These are phyloP conservation scores for Zymoseptoria crescenta DNA, from an alignment of 2,329 filamentous ascomycete species.

Conservation along the genomic window DNA sequence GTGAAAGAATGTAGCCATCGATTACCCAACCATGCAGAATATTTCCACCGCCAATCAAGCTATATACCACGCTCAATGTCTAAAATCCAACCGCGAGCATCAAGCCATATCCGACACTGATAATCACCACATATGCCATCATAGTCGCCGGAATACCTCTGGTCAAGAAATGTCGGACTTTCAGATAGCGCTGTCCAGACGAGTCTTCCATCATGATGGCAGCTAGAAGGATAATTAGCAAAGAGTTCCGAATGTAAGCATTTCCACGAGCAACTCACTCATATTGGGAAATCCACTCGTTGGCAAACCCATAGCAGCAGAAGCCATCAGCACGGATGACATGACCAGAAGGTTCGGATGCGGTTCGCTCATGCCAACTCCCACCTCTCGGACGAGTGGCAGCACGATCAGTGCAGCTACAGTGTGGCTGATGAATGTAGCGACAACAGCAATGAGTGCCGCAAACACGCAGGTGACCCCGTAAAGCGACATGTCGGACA, in stretches of 20 bases:
- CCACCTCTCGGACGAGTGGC: conserved; percentile 81
- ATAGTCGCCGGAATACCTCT: conserved; percentile 84
- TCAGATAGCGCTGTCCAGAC: conserved; percentile 82
- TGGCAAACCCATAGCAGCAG: conserved; percentile 91
- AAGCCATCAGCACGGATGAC: conserved; percentile 92
- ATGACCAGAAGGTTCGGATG: conserved; percentile 94
- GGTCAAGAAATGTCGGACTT: conserved; percentile 90
- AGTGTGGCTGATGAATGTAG: conserved; percentile 96
- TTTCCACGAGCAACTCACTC: conserved; percentile 61
- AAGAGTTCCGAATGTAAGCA: not conserved
- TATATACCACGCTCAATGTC: conserved; percentile 1
- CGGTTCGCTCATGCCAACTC: conserved; percentile 74
- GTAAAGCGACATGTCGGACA: conserved; percentile 76
- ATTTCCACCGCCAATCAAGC: not conserved
- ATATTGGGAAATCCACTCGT: conserved; percentile 98
- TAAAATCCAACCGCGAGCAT: conserved; percentile 70
- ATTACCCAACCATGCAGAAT: not conserved
- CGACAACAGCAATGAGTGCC: conserved; percentile 76
- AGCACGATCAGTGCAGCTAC: conserved; percentile 93
- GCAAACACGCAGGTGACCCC: conserved; percentile 80
- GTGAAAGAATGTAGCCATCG: not conserved
- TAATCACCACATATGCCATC: conserved; percentile 69
- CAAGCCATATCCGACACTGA: conserved; percentile 82
- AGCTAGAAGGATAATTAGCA: conserved; percentile 45
- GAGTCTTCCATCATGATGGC: conserved; percentile 99